Conservation (phyloP, 805 yeast genomes). For the Kuraishia cidri region DNA sequence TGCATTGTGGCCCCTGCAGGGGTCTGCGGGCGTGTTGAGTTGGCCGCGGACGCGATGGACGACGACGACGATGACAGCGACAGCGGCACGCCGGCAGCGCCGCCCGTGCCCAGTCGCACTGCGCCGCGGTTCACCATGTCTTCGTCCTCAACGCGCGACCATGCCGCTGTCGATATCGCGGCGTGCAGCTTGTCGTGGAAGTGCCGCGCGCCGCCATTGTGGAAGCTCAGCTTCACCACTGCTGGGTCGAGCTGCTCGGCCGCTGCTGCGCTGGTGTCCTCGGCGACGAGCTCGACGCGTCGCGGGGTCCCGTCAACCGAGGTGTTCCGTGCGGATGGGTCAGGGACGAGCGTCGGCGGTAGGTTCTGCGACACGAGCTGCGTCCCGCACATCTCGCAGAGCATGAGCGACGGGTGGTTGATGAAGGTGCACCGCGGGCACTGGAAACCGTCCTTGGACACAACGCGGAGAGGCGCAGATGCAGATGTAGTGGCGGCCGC, state of each 20-base stretch:
- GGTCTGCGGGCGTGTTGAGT: no score
- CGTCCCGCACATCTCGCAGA: slow-evolving; percentile 86
- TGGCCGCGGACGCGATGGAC: not conserved
- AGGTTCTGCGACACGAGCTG: slow-evolving; percentile 22
- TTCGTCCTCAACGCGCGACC: slow-evolving; percentile 24
- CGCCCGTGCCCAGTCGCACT: slow-evolving; percentile 11
- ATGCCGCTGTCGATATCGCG: slow-evolving; percentile 37
- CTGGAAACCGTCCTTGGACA: slow-evolving; percentile 21
- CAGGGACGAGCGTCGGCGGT: slow-evolving; percentile 6
- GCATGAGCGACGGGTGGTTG: slow-evolving; percentile 70
- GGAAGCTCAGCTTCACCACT: slow-evolving; percentile 62
- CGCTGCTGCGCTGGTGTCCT: not conserved
- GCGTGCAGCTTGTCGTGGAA: slow-evolving; percentile 38
- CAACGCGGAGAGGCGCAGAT: no score
- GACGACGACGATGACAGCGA: not conserved
- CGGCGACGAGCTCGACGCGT: not conserved
- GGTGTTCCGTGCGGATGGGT: not conserved
- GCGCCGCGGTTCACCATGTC: slow-evolving; percentile 25
- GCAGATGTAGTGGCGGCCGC: not conserved
- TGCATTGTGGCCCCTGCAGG: not conserved
- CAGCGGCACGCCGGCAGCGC: slow-evolving; percentile 2
- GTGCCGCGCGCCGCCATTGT: slow-evolving; percentile 54
- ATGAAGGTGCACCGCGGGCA: slow-evolving; percentile 53
- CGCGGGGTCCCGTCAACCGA: not conserved
- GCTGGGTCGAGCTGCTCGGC: slow-evolving; percentile 14